Percentiles rank a stretch among this genome's conserved stretches.
Evolutionary conservation across 2,329 filamentous ascomycete genomes (phyloP).

Genomic region (Pestalotiopsis sp.): DNA sequence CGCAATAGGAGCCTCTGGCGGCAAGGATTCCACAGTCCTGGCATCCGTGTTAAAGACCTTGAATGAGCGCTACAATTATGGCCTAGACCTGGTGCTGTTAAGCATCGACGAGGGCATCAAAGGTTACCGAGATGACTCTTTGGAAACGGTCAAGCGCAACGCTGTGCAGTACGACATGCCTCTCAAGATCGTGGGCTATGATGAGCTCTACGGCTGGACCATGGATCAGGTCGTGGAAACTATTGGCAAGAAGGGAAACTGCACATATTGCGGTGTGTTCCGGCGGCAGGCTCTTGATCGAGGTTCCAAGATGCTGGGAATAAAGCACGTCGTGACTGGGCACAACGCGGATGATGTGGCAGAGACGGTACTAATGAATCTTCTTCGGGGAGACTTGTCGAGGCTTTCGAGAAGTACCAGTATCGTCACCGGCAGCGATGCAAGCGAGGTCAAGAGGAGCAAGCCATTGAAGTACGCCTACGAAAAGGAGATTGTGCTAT

Average conservation of each 20-base stretch:
- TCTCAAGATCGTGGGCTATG: slow-evolving; percentile 89
- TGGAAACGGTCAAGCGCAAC: slow-evolving; percentile 96
- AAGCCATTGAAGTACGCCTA: slow-evolving; percentile 98
- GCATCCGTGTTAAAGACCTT: slow-evolving; percentile 93
- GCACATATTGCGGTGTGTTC: slow-evolving; percentile 98
- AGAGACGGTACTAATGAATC: slow-evolving; percentile 97
- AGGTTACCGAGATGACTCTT: slow-evolving; percentile 91
- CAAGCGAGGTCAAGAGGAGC: slow-evolving; percentile 89
- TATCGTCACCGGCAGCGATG: slow-evolving; percentile 78
- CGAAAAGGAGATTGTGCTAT: slow-evolving; percentile 98
- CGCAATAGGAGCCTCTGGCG: slow-evolving; percentile 93
- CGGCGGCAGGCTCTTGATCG: slow-evolving; percentile 90
- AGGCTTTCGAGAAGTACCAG: slow-evolving; percentile 85
- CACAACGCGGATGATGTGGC: slow-evolving; percentile 98
- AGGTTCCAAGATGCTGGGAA: slow-evolving; percentile 83
- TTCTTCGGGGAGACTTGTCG: slow-evolving; percentile 86
- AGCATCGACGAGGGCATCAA: slow-evolving; percentile 98
- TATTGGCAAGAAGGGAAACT: slow-evolving; percentile 97
- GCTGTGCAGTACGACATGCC: slow-evolving; percentile 89
- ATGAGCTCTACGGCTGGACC: slow-evolving; percentile 95
- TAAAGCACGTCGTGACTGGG: slow-evolving; percentile 93
- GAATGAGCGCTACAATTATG: slow-evolving; percentile 87
- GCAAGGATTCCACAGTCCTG: slow-evolving; percentile 95
- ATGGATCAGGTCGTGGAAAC: slow-evolving; percentile 99
- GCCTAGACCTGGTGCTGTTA: slow-evolving; percentile 80